Base-by-base conservation (phyloP, 2,329 filamentous ascomycete species). In the Penicillium sp. region DNA sequence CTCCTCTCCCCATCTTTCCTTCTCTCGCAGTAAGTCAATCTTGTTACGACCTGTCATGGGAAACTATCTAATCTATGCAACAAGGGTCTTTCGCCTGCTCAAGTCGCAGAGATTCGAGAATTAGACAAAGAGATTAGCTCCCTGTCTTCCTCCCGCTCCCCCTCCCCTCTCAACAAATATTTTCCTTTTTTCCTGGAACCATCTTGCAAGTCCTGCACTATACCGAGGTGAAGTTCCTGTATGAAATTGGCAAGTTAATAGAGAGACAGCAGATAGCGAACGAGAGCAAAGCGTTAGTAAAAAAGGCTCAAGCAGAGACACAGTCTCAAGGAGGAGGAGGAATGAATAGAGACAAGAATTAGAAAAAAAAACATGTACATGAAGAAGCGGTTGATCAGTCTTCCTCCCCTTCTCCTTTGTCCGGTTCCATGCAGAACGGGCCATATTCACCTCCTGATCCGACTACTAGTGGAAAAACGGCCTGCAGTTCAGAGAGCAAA, bases 401-500 rank as follows among this genome's bases (percentile, higher is more conserved):
- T 35, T 33, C 28, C 12, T 35, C 30, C 16, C 16, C 30, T 14
- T 3, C 14, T 16, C 30, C 30, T 35, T 35, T 14, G 30, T 16
- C 30, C 16, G 16, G 30, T 35, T 14, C 12, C 14, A 14, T 35
- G 14, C 30, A 3, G 30, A 35, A 35, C 12, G 16, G 30, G 30
- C 16, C 30, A 42, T 42, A 42, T 24, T 55, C 45, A 18, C 20
- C 52, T 26, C 9, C 12, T 26, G 35, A 43, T 40, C 46, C 55
- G 40, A 48, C 55, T 30, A 48, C 45, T 8, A 43, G 49, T 1
- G 55, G 55, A 3, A 57, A 57, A 38, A 53, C 49, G 24, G 28
- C 53, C 18, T 8, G 3, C 18, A 9, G 16, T 24, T 35, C 5
- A 11, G 3, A 42, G 20, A 42, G 6, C 38, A 42, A n/a, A 42